Percentiles rank a stretch among this genome's conserved stretches.
phyloP scores from a whole-genome alignment of 164 flowering plant species.

The Pachysandra terminalis region DNA sequence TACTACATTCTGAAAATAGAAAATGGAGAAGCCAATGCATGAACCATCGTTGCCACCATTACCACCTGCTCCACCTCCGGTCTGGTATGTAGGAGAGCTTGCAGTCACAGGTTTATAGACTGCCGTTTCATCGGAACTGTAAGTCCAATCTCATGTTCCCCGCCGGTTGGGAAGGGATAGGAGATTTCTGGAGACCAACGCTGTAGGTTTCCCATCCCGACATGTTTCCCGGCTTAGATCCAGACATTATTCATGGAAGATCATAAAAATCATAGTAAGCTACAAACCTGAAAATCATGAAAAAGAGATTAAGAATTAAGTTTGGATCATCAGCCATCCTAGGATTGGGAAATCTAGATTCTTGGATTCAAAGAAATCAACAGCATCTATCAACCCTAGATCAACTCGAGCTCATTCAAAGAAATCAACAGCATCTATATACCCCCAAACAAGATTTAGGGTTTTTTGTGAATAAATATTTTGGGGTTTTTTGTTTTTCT shows the following conservation, averaged over 20 bases:
- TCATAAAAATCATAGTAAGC: background rate
- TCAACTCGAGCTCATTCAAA: too few relatives aligned
- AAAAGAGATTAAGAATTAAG: background rate
- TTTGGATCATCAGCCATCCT: background rate
- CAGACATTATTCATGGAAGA: constrained; percentile 31
- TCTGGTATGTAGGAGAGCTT: constrained; percentile 37
- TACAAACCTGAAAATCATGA: background rate
- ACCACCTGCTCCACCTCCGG: constrained; percentile 18
- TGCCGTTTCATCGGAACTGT: constrained; percentile 48
- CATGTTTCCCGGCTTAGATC: constrained; percentile 47
- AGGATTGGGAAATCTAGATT: background rate
- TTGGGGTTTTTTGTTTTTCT: too few relatives aligned
- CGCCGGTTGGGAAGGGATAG: constrained; percentile 28
- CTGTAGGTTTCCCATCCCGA: constrained; percentile 38
- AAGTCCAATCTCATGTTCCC: constrained; percentile 56
- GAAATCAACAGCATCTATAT: too few relatives aligned
- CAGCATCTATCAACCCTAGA: too few relatives aligned
- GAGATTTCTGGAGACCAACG: constrained; percentile 30
- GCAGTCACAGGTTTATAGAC: constrained; percentile 47
- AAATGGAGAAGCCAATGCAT: too few relatives aligned
- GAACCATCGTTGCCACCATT: constrained; percentile 7
- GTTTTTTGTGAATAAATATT: too few relatives aligned
- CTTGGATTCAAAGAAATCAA: background rate
- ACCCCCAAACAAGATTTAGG: too few relatives aligned
- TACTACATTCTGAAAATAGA: too few relatives aligned